A percentile compares a stretch with the other conserved stretches of the same genome.
These are phyloP conservation scores for Metschnikowia shivogae DNA, from an alignment of 805 yeast genomes.

Conservation along the genomic window DNA sequence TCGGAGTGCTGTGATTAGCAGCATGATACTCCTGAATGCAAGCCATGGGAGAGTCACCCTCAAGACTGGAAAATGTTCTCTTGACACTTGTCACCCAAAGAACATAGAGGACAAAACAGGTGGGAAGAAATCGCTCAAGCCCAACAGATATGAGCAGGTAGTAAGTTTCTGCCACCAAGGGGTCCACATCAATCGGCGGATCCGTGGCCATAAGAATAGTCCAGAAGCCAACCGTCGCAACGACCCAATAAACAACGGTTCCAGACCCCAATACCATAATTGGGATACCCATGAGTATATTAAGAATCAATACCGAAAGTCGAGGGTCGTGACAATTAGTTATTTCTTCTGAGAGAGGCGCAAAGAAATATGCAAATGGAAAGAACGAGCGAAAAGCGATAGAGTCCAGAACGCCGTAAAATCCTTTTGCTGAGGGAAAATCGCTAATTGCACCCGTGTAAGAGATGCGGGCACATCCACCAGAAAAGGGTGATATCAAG, in stretches of 20 bases:
- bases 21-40: background rate
- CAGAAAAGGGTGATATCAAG: conserved; percentile 61
- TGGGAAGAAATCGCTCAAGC: conserved; percentile 70
- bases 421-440: conserved; percentile 49
- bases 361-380: conserved; percentile 68
- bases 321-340: conserved; percentile 71
- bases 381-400: conserved; percentile 66
- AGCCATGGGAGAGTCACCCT: background rate
- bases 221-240: conserved; percentile 73
- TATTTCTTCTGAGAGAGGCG: conserved; percentile 27
- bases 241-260: conserved; percentile 50
- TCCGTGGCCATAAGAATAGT: conserved; percentile 71
- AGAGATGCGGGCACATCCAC: conserved; percentile 71
- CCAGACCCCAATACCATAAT: conserved; percentile 51
- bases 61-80: conserved; percentile 39
- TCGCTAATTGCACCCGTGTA: conserved; percentile 48
- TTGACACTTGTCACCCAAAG: conserved; percentile 58
- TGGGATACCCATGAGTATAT: conserved; percentile 60
- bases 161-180: conserved; percentile 47
- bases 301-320: conserved; percentile 48
- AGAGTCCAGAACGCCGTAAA: conserved; percentile 49
- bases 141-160: conserved; percentile 67
- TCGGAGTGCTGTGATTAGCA: background rate
- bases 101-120: conserved; percentile 64
- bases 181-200: conserved; percentile 65